Conservation (phyloP, 441 rosid genomes). For the Daphne laureola region DNA sequence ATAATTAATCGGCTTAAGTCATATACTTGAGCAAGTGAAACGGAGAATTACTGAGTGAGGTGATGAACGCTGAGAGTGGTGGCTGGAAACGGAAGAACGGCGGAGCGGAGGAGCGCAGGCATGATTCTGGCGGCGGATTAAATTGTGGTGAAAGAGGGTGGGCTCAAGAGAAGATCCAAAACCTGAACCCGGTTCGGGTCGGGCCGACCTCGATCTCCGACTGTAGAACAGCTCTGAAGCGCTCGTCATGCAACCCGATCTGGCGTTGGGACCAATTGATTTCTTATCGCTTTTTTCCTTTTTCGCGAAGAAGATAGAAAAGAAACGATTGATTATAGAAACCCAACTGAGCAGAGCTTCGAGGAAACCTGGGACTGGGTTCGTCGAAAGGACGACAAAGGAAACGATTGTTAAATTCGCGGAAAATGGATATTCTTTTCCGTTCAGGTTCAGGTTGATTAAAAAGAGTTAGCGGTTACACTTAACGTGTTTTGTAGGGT, state of each 20-base stretch:
- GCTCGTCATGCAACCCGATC: slow-evolving; percentile 66
- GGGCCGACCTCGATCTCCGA: slow-evolving; percentile 68
- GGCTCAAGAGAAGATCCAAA: slow-evolving; percentile 37
- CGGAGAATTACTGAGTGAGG: slow-evolving; percentile 20
- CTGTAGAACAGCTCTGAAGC: slow-evolving; percentile 76
- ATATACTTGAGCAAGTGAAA: background rate
- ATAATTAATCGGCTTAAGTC: too few relatives aligned
- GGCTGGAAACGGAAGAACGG: slow-evolving; percentile 35
- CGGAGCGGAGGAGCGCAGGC: slow-evolving; percentile 43
- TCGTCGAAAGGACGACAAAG: background rate
- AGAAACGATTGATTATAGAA: background rate
- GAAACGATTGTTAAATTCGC: too few relatives aligned
- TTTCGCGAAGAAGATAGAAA: background rate
- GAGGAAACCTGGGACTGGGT: slow-evolving; percentile 2
- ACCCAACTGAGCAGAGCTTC: background rate
- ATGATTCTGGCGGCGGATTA: slow-evolving; percentile 28
- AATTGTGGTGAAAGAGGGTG: slow-evolving; percentile 14
- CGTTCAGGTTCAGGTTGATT: too few relatives aligned
- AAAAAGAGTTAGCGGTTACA: too few relatives aligned
- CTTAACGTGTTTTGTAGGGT: too few relatives aligned
- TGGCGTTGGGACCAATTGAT: background rate
- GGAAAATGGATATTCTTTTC: background rate
- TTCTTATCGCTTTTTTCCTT: background rate
- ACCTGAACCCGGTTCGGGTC: slow-evolving; percentile 33
- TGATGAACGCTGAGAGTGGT: slow-evolving; percentile 19